phyloP scores from a whole-genome alignment of 257 asterid genomes.

The Handroanthus guayacan region DNA sequence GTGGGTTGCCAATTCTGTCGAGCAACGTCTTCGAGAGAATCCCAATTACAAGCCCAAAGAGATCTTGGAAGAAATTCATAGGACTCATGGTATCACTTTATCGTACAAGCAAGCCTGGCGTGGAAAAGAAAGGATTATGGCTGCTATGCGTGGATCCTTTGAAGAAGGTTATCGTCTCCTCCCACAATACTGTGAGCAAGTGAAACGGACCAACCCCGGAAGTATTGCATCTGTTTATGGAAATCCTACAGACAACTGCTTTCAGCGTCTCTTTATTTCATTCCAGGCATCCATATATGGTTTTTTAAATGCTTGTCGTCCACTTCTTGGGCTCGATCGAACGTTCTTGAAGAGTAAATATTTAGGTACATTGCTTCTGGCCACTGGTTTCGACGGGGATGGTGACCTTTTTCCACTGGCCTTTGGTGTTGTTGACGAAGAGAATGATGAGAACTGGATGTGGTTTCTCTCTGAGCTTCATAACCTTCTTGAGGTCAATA shows the following conservation, averaged over 20 bases:
- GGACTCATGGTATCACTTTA: conserved; percentile 80
- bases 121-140: conserved; percentile 94
- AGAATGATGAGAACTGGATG: conserved; percentile 93
- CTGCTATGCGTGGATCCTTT: conserved; percentile 93
- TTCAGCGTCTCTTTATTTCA: conserved; percentile 86
- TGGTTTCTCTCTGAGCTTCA: conserved; percentile 98
- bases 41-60: conserved; percentile 95
- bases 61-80: conserved; percentile 91
- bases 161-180: conserved; percentile 96
- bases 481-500: conserved; percentile 79
- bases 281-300: conserved; percentile 93
- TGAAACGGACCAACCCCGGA: conserved; percentile 85
- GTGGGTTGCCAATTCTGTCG: conserved; percentile 97
- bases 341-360: conserved; percentile 88
- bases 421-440: conserved; percentile 95
- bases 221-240: conserved; percentile 90
- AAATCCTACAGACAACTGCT: conserved; percentile 70
- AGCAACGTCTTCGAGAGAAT: conserved; percentile 83
- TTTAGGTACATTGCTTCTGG: conserved; percentile 85
- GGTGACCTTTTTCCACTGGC: conserved; percentile 93
- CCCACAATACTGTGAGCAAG: conserved; percentile 91
- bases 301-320: conserved; percentile 90
- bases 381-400: conserved; percentile 95
- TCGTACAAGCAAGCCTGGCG: conserved; percentile 99
- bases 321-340: conserved; percentile 90